phyloP scores from a whole-genome alignment of 768 basidiomycete genomes.

The Phanerochaete sordida region DNA sequence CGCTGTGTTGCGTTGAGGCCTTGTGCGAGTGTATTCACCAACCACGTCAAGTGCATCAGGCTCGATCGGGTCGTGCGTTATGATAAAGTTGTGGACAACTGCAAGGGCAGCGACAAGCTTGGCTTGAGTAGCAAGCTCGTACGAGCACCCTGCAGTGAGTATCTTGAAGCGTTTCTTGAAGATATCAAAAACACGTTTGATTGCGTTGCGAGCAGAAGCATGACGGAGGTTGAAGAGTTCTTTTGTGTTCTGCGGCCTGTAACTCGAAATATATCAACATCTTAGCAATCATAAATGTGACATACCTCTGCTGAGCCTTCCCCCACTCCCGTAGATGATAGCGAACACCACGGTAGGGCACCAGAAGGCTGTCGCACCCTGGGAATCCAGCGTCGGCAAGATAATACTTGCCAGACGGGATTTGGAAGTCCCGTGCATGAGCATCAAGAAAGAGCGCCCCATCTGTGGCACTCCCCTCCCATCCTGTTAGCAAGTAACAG shows the following conservation, averaged over 20 bases:
- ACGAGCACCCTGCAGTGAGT: background rate
- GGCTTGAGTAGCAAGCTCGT: background rate
- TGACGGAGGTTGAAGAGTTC: slow-evolving; percentile 16
- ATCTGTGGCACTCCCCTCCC: slow-evolving; percentile 29
- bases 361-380: background rate
- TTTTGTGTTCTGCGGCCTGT: background rate
- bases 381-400: background rate
- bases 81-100: background rate
- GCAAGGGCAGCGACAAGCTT: background rate
- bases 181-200: slow-evolving; percentile 23
- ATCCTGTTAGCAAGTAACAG: slow-evolving; percentile 25
- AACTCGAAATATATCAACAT: background rate
- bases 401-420: background rate
- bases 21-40: background rate
- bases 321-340: background rate
- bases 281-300: background rate
- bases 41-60: background rate
- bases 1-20: background rate
- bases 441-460: slow-evolving; percentile 23
- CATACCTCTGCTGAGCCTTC: background rate
- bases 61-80: background rate
- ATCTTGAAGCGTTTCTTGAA: slow-evolving; percentile 15
- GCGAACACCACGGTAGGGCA: background rate
- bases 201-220: slow-evolving; percentile 12
- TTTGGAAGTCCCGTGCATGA: background rate